A percentile compares a stretch with the other conserved stretches of the same genome.
These are phyloP conservation scores for Pisolithus marmoratus DNA, from an alignment of 768 basidiomycete genomes.

Conservation along the genomic window DNA sequence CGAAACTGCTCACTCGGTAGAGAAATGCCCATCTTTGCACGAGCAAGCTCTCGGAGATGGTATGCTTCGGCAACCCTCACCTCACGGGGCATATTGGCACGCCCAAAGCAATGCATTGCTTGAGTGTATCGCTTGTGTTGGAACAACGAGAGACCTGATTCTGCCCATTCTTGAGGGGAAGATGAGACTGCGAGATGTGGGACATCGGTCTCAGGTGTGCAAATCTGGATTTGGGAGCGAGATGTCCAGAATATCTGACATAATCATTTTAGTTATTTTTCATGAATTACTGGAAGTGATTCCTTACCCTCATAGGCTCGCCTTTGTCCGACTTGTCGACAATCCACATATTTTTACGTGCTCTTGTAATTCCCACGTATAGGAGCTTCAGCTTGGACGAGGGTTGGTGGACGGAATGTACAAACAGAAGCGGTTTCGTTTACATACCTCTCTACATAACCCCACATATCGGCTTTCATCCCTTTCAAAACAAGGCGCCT, in stretches of 20 bases:
- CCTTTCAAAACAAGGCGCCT: constrained; percentile 40
- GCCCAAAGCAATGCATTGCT: constrained; percentile 49
- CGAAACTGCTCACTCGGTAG: constrained; percentile 18
- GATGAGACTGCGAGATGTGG: constrained; percentile 54
- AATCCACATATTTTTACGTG: constrained; percentile 66
- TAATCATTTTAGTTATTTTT: constrained; percentile 25
- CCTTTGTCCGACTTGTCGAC: constrained; percentile 53
- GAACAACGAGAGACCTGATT: constrained; percentile 36
- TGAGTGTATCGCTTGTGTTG: constrained; percentile 38
- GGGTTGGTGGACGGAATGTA: not conserved
- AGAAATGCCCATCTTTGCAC: constrained; percentile 24
- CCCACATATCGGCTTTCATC: constrained; percentile 45
- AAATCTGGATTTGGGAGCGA: constrained; percentile 41
- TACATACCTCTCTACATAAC: constrained; percentile 52
- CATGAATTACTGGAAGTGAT: constrained; percentile 9
- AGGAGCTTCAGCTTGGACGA: constrained; percentile 51
- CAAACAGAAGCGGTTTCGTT: not conserved
- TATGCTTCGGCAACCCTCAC: constrained; percentile 47
- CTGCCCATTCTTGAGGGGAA: constrained; percentile 41
- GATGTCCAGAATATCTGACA: constrained; percentile 48
- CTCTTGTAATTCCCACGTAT: constrained; percentile 68
- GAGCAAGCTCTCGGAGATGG: constrained; percentile 47
- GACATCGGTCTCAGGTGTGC: constrained; percentile 41
- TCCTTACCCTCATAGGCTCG: constrained; percentile 51
- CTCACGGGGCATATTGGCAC: constrained; percentile 40